phyloP scores from a whole-genome alignment of 345 rosid species.

The Reutealis trisperma region DNA sequence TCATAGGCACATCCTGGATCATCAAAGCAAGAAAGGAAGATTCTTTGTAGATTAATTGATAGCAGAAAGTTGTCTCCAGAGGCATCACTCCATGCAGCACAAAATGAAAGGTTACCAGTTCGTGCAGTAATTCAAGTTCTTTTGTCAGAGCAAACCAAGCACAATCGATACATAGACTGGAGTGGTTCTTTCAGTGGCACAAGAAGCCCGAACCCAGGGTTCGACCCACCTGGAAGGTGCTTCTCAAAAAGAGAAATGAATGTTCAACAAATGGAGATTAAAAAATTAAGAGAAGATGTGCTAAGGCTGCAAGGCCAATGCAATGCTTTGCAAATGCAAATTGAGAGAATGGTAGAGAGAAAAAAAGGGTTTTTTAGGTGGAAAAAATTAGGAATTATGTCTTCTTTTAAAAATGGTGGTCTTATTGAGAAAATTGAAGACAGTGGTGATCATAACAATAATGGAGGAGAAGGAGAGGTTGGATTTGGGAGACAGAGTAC shows the following conservation, averaged over 20 bases:
- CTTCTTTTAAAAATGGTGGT: conserved; percentile 39
- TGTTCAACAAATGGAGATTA: conserved; percentile 62
- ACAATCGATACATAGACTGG: conserved; percentile 59
- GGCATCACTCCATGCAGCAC: conserved; percentile 81
- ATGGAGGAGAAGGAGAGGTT: conserved; percentile 35
- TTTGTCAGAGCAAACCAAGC: conserved; percentile 69
- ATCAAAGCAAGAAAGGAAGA: conserved; percentile 73
- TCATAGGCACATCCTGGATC: conserved; percentile 67
- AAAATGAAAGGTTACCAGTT: conserved; percentile 81
- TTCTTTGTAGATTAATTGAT: conserved; percentile 66
- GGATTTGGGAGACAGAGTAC: conserved; percentile 46
- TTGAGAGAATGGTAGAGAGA: conserved; percentile 66
- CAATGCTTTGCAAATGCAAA: conserved; percentile 53
- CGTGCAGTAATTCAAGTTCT: conserved; percentile 79
- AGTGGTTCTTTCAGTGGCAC: conserved; percentile 58
- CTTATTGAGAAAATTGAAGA: conserved; percentile 45
- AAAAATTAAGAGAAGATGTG: conserved; percentile 66
- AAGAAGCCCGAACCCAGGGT: conserved; percentile 47
- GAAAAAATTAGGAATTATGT: conserved; percentile 60
- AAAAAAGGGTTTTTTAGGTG: conserved; percentile 78
- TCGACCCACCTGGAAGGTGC: conserved; percentile 52
- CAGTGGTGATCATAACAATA: conserved; percentile 24
- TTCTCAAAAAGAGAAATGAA: conserved; percentile 66
- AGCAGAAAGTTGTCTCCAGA: conserved; percentile 69
- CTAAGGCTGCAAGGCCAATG: conserved; percentile 60